Percentiles rank a stretch among this genome's conserved stretches.
Evolutionary conservation across 306 rosid species (phyloP).

Genomic region (Aeschynomene evenia): DNA sequence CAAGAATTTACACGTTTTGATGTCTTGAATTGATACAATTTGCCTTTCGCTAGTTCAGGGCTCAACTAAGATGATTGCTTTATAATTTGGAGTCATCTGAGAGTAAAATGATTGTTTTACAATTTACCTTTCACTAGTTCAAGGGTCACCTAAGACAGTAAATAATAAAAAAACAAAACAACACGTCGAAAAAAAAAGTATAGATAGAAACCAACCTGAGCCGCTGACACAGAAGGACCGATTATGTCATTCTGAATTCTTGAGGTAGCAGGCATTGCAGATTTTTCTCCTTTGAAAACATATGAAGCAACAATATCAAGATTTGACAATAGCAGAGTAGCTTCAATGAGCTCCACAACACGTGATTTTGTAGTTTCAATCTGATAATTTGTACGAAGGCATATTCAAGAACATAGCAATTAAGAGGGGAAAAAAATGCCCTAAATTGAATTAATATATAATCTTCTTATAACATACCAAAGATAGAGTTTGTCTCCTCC

Average conservation of each 20-base stretch:
- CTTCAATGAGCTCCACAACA: conserved; percentile 64
- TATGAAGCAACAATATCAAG: conserved; percentile 71
- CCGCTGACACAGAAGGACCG: conserved; percentile 61
- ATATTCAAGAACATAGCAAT: conserved; percentile 18
- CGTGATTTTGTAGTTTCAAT: conserved; percentile 74
- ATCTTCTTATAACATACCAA: conserved; percentile 49
- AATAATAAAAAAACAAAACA: conserved; percentile 2
- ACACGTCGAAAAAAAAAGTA: conserved; percentile 15
- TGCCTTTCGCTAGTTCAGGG: conserved; percentile 14
- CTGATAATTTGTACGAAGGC: conserved; percentile 48
- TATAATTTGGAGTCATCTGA: too few species aligned
- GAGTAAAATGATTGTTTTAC: too few species aligned
- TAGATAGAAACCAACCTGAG: conserved; percentile 55
- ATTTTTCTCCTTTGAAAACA: conserved; percentile 69
- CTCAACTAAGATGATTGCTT: too few species aligned
- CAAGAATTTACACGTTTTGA: conserved; percentile 5
- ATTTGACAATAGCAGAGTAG: conserved; percentile 77
- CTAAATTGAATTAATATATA: not conserved
- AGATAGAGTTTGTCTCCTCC: conserved; percentile 73
- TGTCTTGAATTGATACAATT: conserved; percentile 4
- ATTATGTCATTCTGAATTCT: conserved; percentile 79
- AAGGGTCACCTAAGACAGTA: not conserved
- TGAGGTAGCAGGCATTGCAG: conserved; percentile 60
- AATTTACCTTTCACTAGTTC: conserved; percentile 24
- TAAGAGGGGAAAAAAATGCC: conserved; percentile 6